Conservation (phyloP, 208 protist species). For the Wallacemonas collosoma region DNA sequence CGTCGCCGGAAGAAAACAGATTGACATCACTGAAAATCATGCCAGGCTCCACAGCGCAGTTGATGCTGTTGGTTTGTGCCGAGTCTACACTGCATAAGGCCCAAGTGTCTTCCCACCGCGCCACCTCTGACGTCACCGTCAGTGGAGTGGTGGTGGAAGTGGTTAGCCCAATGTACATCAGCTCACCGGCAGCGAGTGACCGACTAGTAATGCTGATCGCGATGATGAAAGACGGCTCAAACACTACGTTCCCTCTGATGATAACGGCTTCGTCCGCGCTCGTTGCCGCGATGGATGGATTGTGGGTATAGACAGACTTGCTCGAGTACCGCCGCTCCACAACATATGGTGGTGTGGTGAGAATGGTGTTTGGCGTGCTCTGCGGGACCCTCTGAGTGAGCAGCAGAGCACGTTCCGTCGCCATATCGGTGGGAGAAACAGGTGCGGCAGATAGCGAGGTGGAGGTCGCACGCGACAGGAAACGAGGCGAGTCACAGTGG, state of each 20-base stretch:
- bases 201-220: conserved; percentile 66
- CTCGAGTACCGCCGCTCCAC: conserved; percentile 71
- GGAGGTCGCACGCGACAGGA: background rate
- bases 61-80: conserved; percentile 71
- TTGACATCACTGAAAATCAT: conserved; percentile 79
- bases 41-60: conserved; percentile 79
- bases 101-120: conserved; percentile 76
- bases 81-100: conserved; percentile 80
- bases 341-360: conserved; percentile 36
- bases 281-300: conserved; percentile 75
- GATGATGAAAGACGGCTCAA: conserved; percentile 59
- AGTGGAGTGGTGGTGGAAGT: conserved; percentile 48
- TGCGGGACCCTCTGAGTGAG: conserved; percentile 3
- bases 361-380: conserved; percentile 24
- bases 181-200: conserved; percentile 24
- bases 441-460: background rate
- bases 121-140: conserved; percentile 57
- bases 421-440: conserved; percentile 9
- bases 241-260: conserved; percentile 60
- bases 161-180: conserved; percentile 87
- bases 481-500: background rate
- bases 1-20: conserved; percentile 72
- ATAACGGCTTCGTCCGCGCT: conserved; percentile 43
- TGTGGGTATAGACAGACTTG: conserved; percentile 65
- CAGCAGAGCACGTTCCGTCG: background rate